These are phyloP conservation scores for Gastrolobium bilobum DNA, from an alignment of 306 rosid genomes.

Conservation along the genomic window DNA sequence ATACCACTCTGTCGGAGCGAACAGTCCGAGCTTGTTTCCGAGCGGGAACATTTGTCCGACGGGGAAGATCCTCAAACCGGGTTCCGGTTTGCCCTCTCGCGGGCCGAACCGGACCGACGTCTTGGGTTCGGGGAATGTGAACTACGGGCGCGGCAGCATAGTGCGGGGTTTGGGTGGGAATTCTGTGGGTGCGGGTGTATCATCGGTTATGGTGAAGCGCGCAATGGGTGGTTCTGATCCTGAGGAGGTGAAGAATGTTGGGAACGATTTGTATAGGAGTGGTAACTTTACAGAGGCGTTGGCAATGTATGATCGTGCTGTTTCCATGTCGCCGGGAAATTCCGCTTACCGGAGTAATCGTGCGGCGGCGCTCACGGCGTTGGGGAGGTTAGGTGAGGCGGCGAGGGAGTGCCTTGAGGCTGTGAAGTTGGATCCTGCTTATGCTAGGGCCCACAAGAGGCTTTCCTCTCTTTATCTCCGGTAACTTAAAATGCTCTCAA, in stretches of 20 bases:
- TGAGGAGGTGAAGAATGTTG: constrained; percentile 76
- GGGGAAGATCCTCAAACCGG: constrained; percentile 69
- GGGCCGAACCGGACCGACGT: constrained; percentile 69
- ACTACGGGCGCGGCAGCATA: constrained; percentile 92
- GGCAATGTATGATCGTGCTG: constrained; percentile 85
- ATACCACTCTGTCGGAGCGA: constrained; percentile 68
- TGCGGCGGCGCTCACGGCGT: constrained; percentile 85
- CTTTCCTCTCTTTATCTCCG: constrained; percentile 84
- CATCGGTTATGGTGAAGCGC: constrained; percentile 48
- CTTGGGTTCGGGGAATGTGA: constrained; percentile 75
- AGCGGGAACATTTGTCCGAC: constrained; percentile 82
- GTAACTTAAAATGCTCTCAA: constrained; percentile 44
- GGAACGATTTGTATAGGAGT: constrained; percentile 72
- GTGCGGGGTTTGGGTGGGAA: constrained; percentile 62
- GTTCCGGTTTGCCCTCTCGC: constrained; percentile 54
- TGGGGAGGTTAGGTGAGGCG: constrained; percentile 85
- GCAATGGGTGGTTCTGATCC: constrained; percentile 68
- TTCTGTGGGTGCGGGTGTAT: constrained; percentile 44
- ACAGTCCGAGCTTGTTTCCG: constrained; percentile 55
- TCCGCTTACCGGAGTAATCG: constrained; percentile 83
- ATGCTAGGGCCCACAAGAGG: constrained; percentile 87
- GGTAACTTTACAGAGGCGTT: constrained; percentile 81
- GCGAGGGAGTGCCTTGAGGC: constrained; percentile 88
- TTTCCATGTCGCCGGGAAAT: constrained; percentile 71
- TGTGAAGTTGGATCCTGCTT: constrained; percentile 75